phyloP scores from a whole-genome alignment of 2,329 filamentous ascomycete species.

The Fusarium tricinctum region DNA sequence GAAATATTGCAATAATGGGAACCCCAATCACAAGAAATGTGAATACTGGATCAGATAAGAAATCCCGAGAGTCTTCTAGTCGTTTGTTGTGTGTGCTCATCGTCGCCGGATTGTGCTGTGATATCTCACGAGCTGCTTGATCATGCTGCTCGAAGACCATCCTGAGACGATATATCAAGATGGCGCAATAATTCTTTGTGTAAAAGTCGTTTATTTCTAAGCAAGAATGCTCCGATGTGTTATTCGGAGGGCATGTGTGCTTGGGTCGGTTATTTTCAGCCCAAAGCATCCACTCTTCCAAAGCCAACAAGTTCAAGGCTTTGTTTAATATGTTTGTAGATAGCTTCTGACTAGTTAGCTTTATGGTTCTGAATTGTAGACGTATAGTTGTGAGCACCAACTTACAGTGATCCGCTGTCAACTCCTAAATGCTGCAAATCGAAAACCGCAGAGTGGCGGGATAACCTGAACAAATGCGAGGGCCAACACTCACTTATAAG shows the following conservation, averaged over 20 bases:
- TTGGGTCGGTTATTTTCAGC: neutral
- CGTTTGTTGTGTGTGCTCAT: neutral
- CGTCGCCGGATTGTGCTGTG: neutral
- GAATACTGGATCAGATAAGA: neutral
- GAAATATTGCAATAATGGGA: neutral
- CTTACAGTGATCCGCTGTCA: neutral
- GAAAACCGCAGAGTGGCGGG: neutral
- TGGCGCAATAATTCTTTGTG: neutral
- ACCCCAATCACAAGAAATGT: slow-evolving; percentile 2
- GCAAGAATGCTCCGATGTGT: neutral
- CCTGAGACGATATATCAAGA: neutral
- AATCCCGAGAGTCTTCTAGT: neutral
- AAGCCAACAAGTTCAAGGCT: neutral
- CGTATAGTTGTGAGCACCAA: neutral
- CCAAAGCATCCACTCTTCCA: neutral
- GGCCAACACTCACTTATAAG: neutral
- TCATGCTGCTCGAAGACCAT: neutral
- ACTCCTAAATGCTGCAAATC: neutral
- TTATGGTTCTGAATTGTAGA: neutral
- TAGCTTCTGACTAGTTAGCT: neutral
- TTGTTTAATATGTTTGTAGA: neutral
- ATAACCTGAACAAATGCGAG: neutral
- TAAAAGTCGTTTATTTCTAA: neutral
- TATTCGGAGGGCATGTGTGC: neutral
- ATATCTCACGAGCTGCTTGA: neutral